Evolutionary conservation across 2,329 filamentous ascomycete species (phyloP).

Genomic region (Juglanconis juglandina): DNA sequence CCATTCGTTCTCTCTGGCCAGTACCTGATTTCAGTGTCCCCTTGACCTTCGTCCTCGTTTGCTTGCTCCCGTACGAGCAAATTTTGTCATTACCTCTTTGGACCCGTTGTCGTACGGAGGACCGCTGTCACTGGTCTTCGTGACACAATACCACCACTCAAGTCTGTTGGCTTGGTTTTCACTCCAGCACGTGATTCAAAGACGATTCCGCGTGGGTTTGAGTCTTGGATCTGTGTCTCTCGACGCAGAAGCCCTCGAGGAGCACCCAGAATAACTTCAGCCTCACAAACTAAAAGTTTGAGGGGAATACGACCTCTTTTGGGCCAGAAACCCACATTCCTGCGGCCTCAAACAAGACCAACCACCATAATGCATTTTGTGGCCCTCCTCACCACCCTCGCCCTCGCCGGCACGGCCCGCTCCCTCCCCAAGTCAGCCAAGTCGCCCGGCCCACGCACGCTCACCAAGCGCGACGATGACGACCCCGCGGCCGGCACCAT

Average conservation of each 20-base stretch:
- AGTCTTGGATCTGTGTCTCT: too few species aligned
- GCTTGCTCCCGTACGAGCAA: not conserved
- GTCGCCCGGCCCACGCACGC: not conserved
- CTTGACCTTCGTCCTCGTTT: not conserved
- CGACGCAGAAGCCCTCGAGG: too few species aligned
- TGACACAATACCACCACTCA: too few species aligned
- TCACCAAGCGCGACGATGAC: slow-evolving; percentile 9
- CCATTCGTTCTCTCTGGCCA: not conserved
- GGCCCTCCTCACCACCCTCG: not conserved
- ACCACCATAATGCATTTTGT: too few species aligned
- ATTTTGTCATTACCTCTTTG: too few species aligned
- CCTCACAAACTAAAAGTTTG: too few species aligned
- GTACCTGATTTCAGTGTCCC: not conserved
- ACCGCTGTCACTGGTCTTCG: too few species aligned
- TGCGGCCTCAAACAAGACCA: too few species aligned
- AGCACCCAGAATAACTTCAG: too few species aligned
- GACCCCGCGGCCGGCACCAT: slow-evolving; percentile 37
- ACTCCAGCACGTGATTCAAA: not conserved
- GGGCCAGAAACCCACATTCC: not conserved
- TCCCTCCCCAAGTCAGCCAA: slow-evolving; percentile 15
- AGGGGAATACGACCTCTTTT: too few species aligned
- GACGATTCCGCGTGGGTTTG: too few species aligned
- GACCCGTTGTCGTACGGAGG: too few species aligned
- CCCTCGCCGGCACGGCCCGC: slow-evolving; percentile 25
- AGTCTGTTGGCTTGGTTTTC: not conserved